Evolutionary conservation across 2,329 filamentous ascomycete species (phyloP).

Genomic region (Verticillium tricorpus): DNA sequence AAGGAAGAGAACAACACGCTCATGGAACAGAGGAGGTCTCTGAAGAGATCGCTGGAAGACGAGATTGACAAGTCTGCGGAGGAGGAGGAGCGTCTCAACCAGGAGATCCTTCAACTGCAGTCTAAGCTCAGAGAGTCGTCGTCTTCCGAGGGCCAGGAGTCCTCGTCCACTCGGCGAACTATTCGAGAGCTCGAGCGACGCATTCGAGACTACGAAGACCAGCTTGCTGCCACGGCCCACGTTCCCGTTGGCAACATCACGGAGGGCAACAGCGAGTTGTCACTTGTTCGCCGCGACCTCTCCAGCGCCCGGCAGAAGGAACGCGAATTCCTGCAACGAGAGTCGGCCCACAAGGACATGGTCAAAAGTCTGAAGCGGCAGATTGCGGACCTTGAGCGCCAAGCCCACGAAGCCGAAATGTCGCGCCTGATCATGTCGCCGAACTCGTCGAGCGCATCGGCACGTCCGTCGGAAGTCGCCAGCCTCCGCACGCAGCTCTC

Average conservation of each 20-base stretch:
- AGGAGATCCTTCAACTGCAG: slow-evolving; percentile 50
- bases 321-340: slow-evolving; percentile 59
- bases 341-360: slow-evolving; percentile 56
- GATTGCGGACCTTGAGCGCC: slow-evolving; percentile 62
- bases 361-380: slow-evolving; percentile 61
- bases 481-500: slow-evolving; percentile 58
- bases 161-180: slow-evolving; percentile 56
- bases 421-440: slow-evolving; percentile 42
- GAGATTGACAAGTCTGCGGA: slow-evolving; percentile 62
- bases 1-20: slow-evolving; percentile 59
- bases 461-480: slow-evolving; percentile 50
- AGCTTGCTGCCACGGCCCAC: slow-evolving; percentile 29
- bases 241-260: slow-evolving; percentile 25
- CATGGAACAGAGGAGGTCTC: slow-evolving; percentile 48
- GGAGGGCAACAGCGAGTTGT: slow-evolving; percentile 50
- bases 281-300: slow-evolving; percentile 58
- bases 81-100: slow-evolving; percentile 60
- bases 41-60: slow-evolving; percentile 60
- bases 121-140: slow-evolving; percentile 37
- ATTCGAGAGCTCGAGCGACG: slow-evolving; percentile 62
- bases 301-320: slow-evolving; percentile 63
- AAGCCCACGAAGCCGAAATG: slow-evolving; percentile 60
- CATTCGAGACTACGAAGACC: slow-evolving; percentile 49
- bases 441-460: slow-evolving; percentile 46
- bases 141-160: slow-evolving; percentile 46